These are phyloP conservation scores for Phytophthora tubulina DNA, from an alignment of 352 stramenopile genomes.

Conservation along the genomic window DNA sequence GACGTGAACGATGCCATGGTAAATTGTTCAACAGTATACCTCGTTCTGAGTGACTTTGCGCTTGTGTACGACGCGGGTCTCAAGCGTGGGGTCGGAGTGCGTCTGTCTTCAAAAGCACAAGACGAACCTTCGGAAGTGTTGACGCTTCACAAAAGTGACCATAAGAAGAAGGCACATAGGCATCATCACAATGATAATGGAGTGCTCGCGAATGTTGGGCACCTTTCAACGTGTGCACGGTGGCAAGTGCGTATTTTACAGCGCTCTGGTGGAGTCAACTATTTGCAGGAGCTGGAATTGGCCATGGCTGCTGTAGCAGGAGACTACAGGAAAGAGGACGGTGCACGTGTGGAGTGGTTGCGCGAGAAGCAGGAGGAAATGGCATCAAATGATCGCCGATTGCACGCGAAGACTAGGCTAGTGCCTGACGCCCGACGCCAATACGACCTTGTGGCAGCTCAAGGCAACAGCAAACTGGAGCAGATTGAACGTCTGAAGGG, in stretches of 20 bases:
- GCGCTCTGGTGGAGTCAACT: conserved; percentile 28
- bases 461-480: conserved; percentile 62
- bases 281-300: conserved; percentile 38
- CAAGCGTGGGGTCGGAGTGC: conserved; percentile 42
- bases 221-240: conserved; percentile 25
- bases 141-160: conserved; percentile 4
- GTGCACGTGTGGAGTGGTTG: conserved; percentile 56
- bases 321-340: conserved; percentile 36
- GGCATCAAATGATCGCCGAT: conserved; percentile 34
- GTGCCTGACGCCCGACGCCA: conserved; percentile 46
- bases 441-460: conserved; percentile 56
- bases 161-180: conserved; percentile 12
- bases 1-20: conserved; percentile 46
- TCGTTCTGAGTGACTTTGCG: conserved; percentile 51
- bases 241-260: conserved; percentile 72
- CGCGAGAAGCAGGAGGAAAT: conserved; percentile 46
- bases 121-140: conserved; percentile 9
- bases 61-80: conserved; percentile 43
- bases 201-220: conserved; percentile 8
- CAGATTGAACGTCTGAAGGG: conserved; percentile 68
- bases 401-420: conserved; percentile 41
- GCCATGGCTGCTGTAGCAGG: conserved; percentile 30
- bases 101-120: conserved; percentile 13
- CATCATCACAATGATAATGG: neutral
- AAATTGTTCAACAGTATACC: conserved; percentile 50